These are phyloP conservation scores for Amanita pseudoporphyria DNA, from an alignment of 768 basidiomycete genomes.

Conservation along the genomic window DNA sequence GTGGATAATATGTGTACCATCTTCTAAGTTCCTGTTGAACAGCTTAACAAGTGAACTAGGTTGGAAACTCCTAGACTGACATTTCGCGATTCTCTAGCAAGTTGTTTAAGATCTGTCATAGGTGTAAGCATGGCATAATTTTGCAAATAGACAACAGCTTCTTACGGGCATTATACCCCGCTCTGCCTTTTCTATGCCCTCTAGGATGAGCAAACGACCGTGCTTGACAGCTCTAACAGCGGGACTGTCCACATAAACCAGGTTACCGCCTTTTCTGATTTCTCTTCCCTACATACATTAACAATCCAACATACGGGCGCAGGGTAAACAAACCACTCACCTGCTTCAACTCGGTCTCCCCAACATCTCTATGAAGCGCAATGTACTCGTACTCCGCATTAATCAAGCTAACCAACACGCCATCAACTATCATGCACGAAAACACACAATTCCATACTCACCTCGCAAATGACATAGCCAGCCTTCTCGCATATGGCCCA, in stretches of 20 bases:
- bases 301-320: neutral
- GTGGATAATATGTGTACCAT: conserved; percentile 62
- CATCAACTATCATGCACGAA: neutral
- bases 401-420: conserved; percentile 30
- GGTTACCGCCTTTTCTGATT: conserved; percentile 48
- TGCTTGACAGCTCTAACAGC: conserved; percentile 58
- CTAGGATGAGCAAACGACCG: conserved; percentile 54
- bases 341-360: conserved; percentile 68
- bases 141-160: neutral
- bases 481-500: conserved; percentile 53
- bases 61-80: conserved; percentile 20
- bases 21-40: conserved; percentile 47
- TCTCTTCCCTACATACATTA: conserved; percentile 37
- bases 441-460: conserved; percentile 11
- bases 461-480: conserved; percentile 59
- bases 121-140: neutral
- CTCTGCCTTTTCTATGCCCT: conserved; percentile 66
- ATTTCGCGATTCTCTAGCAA: conserved; percentile 66
- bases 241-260: conserved; percentile 60
- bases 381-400: conserved; percentile 66
- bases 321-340: conserved; percentile 15
- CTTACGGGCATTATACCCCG: conserved; percentile 63
- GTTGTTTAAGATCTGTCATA: conserved; percentile 46
- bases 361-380: conserved; percentile 56
- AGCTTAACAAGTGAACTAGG: neutral